A percentile compares a stretch with the other conserved stretches of the same genome.
Evolutionary conservation across 73 alveolate genomes (phyloP).

Genomic region (Blepharisma stoltei): DNA sequence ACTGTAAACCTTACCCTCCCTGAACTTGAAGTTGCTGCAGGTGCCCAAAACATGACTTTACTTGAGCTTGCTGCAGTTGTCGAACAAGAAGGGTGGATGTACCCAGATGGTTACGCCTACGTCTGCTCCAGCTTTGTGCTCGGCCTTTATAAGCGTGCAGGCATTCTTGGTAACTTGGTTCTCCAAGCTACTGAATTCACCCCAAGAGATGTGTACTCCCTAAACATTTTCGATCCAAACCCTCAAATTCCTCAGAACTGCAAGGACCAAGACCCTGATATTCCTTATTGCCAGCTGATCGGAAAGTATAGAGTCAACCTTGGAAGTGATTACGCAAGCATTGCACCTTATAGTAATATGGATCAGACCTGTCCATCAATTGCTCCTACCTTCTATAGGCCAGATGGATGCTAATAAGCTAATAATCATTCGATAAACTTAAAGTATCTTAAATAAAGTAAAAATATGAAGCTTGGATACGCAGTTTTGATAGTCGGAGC

Average conservation of each 20-base stretch:
- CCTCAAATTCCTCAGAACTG: constrained; percentile 68
- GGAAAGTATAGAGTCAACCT: constrained; percentile 81
- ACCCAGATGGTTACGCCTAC: constrained; percentile 80
- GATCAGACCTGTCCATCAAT: constrained; percentile 86
- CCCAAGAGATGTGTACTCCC: constrained; percentile 76
- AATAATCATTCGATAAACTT: background rate
- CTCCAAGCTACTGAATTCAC: constrained; percentile 77
- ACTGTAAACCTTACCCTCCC: constrained; percentile 68
- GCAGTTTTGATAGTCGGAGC: too few relatives aligned
- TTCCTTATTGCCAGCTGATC: constrained; percentile 84
- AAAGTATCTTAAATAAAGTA: too few relatives aligned
- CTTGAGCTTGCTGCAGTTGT: constrained; percentile 81
- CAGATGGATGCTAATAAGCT: constrained; percentile 77
- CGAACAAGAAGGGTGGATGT: constrained; percentile 87
- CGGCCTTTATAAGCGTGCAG: constrained; percentile 86
- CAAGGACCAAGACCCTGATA: constrained; percentile 68
- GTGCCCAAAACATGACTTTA: constrained; percentile 63
- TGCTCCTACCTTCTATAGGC: constrained; percentile 77
- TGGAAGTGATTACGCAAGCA: constrained; percentile 66
- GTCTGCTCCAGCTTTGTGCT: constrained; percentile 88
- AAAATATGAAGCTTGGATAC: too few relatives aligned
- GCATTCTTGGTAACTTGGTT: constrained; percentile 72
- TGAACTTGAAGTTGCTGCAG: constrained; percentile 67
- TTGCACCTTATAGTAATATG: constrained; percentile 87
- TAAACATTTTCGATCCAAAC: constrained; percentile 66